Percentiles rank a stretch among this genome's conserved stretches.
These are phyloP conservation scores for Eucalyptus decipiens DNA, from an alignment of 345 rosid species.

Conservation along the genomic window DNA sequence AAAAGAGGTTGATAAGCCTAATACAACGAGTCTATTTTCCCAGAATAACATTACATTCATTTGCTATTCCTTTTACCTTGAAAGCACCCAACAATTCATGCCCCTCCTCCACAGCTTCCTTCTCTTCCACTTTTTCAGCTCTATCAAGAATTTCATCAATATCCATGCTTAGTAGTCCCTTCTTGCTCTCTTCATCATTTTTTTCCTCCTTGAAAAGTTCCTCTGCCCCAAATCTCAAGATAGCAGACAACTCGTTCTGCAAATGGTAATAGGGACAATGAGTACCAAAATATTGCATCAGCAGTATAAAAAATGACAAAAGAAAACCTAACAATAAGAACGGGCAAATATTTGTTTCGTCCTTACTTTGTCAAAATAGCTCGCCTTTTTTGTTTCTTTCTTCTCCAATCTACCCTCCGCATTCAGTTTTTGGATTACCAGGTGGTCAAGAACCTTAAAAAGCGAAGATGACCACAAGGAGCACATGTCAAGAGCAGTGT, in stretches of 20 bases:
- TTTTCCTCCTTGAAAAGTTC: slow-evolving; percentile 94
- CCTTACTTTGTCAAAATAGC: slow-evolving; percentile 86
- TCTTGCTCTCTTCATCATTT: slow-evolving; percentile 97
- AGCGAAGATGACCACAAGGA: background rate
- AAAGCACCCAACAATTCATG: slow-evolving; percentile 89
- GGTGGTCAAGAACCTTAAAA: slow-evolving; percentile 87
- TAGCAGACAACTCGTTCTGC: slow-evolving; percentile 97
- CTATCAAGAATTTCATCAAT: slow-evolving; percentile 98
- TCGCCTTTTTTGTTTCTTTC: slow-evolving; percentile 93
- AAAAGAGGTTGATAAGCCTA: background rate
- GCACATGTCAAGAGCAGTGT: background rate
- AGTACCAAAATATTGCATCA: background rate
- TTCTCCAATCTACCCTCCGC: slow-evolving; percentile 99
- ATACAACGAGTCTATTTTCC: background rate
- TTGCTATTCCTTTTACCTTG: slow-evolving; percentile 45
- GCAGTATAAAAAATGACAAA: background rate
- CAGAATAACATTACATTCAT: background rate
- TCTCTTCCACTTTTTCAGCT: slow-evolving; percentile 96
- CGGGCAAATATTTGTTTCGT: background rate
- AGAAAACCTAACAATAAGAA: background rate
- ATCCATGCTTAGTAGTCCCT: slow-evolving; percentile 79
- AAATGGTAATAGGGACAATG: background rate
- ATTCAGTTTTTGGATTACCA: slow-evolving; percentile 96
- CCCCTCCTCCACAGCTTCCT: slow-evolving; percentile 48
- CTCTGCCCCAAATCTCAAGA: slow-evolving; percentile 98